phyloP scores from a whole-genome alignment of 371 early-diverging fungal species.

The Batrachochytrium dendrobatidis region DNA sequence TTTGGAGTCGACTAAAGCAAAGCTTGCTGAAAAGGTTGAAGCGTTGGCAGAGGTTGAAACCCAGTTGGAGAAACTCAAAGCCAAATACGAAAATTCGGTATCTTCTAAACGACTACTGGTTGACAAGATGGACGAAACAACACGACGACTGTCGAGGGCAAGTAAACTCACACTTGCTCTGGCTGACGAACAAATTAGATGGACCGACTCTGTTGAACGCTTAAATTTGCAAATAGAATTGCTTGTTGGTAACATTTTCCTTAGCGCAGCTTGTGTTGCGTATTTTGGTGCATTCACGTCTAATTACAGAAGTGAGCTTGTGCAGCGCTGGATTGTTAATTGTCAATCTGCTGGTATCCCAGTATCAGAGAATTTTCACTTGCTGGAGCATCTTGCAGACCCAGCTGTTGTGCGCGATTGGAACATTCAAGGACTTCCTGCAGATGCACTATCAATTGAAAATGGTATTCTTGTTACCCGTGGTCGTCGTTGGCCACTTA shows the following conservation, averaged over 20 bases:
- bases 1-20: constrained; percentile 35
- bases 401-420: constrained; percentile 49
- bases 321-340: constrained; percentile 32
- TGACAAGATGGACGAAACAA: constrained; percentile 51
- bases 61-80: constrained; percentile 42
- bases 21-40: constrained; percentile 45
- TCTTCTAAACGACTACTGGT: constrained; percentile 37
- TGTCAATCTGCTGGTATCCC: constrained; percentile 44
- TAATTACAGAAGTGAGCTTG: constrained; percentile 35
- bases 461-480: constrained; percentile 48
- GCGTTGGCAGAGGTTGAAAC: constrained; percentile 43
- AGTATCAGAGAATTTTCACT: constrained; percentile 37
- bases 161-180: constrained; percentile 42
- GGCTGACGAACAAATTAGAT: constrained; percentile 50
- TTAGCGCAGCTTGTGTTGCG: constrained; percentile 42
- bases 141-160: constrained; percentile 38
- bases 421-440: constrained; percentile 51
- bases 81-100: constrained; percentile 39
- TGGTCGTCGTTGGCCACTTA: constrained; percentile 49
- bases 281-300: constrained; percentile 50
- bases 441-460: constrained; percentile 46
- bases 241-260: constrained; percentile 47
- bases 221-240: constrained; percentile 37
- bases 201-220: constrained; percentile 43
- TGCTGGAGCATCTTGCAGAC: constrained; percentile 38